Evolutionary conservation across 352 stramenopile genomes (phyloP), one percentile per base, ranked within the genome.

Genomic region (Globisporangium iwayamae): DNA sequence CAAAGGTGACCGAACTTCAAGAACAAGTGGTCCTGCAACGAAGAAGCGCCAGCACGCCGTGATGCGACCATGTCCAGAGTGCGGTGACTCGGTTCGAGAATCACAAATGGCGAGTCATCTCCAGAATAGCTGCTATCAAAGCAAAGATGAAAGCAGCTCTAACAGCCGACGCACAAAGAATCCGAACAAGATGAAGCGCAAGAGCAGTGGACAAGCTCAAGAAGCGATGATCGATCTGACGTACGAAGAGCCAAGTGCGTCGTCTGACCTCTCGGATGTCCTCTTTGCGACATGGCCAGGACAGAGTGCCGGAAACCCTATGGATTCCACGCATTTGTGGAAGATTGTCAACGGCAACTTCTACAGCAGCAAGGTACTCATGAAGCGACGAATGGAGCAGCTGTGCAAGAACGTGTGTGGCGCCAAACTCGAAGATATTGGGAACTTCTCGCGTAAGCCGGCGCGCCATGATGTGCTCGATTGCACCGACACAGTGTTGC

Each of bases 261-360:
- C 58, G 4, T 62, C 67, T 13, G 81, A 93, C 61, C 46, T 91
- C 28, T 75, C 80, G 16, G 87, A 91, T 41, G 78, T 92, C 9
- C 67, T 96, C n/a, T 96, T 93, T 61, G 78, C 76, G 2, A 85
- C 83, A 13, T 96, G 87, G 87, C 86, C 86, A 0, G 83, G 83
- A 2, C 81, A 94, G 62, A 81, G 70, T 43, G 80, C 81, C 32
- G 87, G 87, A 0, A 81, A 73, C 20, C 72, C 80, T 0, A 85
- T 96, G 73, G 81, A 94, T 52, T 82, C 85, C 30, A 87, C 86
- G 22, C 76, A 86, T 63, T 87, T 94, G 50, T 96, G 87, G 87
- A 83, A 79, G 38, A 70, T 90, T 18, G 61, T 96, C 16, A 74
- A 89, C 32, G 76, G 60, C 14, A 69, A 86, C 34, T 96, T 91